Conservation (phyloP, 2,329 filamentous ascomycete species). For the Botrytis sinoallii region DNA sequence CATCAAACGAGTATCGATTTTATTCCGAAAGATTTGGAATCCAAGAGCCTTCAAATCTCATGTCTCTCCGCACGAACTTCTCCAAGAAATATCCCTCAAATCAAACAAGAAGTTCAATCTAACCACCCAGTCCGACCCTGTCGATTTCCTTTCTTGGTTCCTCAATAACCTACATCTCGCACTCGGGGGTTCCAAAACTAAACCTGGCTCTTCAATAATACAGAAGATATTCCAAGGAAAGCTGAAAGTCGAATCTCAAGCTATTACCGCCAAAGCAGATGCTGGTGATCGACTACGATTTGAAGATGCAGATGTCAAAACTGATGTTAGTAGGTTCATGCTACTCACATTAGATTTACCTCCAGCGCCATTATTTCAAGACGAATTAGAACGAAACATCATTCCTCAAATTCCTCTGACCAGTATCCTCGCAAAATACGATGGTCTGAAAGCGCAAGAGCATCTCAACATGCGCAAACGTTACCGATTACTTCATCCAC, state of each 20-base stretch:
- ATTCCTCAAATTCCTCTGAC: slow-evolving; percentile 88
- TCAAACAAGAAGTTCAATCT: slow-evolving; percentile 92
- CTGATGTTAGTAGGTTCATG: slow-evolving; percentile 75
- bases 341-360: slow-evolving; percentile 93
- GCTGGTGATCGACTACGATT: slow-evolving; percentile 84
- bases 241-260: slow-evolving; percentile 88
- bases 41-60: slow-evolving; percentile 93
- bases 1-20: slow-evolving; percentile 79
- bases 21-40: slow-evolving; percentile 98
- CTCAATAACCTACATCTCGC: slow-evolving; percentile 92
- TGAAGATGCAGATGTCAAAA: slow-evolving; percentile 81
- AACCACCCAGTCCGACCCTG: slow-evolving; percentile 87
- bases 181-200: slow-evolving; percentile 84
- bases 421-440: slow-evolving; percentile 85
- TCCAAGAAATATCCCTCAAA: slow-evolving; percentile 87
- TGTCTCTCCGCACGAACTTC: slow-evolving; percentile 93
- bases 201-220: slow-evolving; percentile 78
- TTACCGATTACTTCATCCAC: slow-evolving; percentile 83
- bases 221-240: slow-evolving; percentile 93
- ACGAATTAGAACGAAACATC: slow-evolving; percentile 90
- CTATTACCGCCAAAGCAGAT: slow-evolving; percentile 87
- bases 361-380: slow-evolving; percentile 89
- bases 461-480: slow-evolving; percentile 83
- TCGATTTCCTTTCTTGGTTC: slow-evolving; percentile 97
- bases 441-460: slow-evolving; percentile 82